Base-by-base conservation (phyloP, 768 basidiomycete species). In the Kondoa malvinella region DNA sequence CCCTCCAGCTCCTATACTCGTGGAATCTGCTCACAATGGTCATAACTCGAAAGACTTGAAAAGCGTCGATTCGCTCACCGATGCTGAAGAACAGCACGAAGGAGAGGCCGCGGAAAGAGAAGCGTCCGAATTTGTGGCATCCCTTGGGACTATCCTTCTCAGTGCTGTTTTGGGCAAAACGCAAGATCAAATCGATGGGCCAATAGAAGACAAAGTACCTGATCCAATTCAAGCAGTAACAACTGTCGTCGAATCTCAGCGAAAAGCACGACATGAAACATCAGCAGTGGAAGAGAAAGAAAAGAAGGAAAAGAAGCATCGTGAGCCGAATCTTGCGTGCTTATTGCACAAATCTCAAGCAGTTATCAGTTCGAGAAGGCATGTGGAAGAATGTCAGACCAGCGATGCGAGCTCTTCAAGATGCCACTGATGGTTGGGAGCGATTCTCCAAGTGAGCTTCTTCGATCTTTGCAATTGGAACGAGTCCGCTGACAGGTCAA, bases 371-470 rank as follows among this genome's bases (percentile, higher is more conserved):
- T n/a, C n/a, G n/a, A n/a, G n/a, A n/a, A n/a, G n/a, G n/a, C 2
- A 73, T 78, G 61, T 78, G 77, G 77, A 72, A 73, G 57, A 77
- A 77, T 71, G 76, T 75, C 57, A 63, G 76, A 25, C 78, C 78
- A 21, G 68, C 75, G 21, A 78, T 79, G 79, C 68, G 75, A 33
- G 74, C 75, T 1, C 66, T 79, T 0, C 76, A 74, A 1, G 78
- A 79, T 40, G 56, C 77, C 4, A 73, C 75, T 1, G 80, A 80
- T 60, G 77, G 76, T n/a, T 80, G 79, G 78, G 80, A 80, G 69
- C 71, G 79, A 16, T 71, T 78, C 29, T 78, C 74, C 34, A 77
- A 77, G 75, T 76, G 67, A 69, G 76, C 70, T 32, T 31, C 1
- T 4, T 21, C 63, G 27, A 25, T 16, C 2, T 57, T 26, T 25